Percentiles rank a stretch among this genome's conserved stretches.
These are phyloP conservation scores for Tympanopsis confertula DNA, from an alignment of 2,329 filamentous ascomycete species.

Conservation along the genomic window DNA sequence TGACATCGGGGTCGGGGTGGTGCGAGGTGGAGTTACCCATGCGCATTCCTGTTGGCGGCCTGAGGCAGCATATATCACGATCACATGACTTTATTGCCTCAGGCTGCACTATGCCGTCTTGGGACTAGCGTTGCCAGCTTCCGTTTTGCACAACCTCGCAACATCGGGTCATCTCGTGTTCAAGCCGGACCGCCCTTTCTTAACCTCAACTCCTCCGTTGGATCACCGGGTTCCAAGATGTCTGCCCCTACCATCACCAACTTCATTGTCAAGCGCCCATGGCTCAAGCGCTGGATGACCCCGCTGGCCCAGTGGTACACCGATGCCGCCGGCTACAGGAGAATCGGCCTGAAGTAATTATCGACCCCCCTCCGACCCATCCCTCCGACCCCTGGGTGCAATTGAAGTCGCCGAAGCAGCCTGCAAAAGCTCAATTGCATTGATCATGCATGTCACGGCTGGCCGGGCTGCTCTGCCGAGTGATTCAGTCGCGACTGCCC, in stretches of 20 bases:
- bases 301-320: constrained; percentile 82
- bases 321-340: constrained; percentile 81
- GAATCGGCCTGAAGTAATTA: constrained; percentile 76
- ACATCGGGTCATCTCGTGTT: constrained; percentile 17
- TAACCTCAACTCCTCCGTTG: constrained; percentile 2
- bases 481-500: too few species aligned
- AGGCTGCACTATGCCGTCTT: too few species aligned
- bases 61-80: too few species aligned
- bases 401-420: constrained; percentile 4
- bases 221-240: constrained; percentile 34
- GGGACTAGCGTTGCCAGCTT: too few species aligned
- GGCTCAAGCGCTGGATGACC: constrained; percentile 67
- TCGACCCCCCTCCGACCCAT: neutral
- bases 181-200: constrained; percentile 9
- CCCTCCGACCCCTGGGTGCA: constrained; percentile 1
- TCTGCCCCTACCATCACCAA: constrained; percentile 62
- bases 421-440: neutral
- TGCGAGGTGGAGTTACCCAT: too few species aligned
- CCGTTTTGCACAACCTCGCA: too few species aligned
- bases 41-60: too few species aligned
- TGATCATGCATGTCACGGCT: too few species aligned
- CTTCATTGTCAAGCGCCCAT: constrained; percentile 73
- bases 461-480: too few species aligned
- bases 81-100: too few species aligned
- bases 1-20: too few species aligned